Conservation (phyloP, 768 basidiomycete genomes). For the Suillus cothurnatus region DNA sequence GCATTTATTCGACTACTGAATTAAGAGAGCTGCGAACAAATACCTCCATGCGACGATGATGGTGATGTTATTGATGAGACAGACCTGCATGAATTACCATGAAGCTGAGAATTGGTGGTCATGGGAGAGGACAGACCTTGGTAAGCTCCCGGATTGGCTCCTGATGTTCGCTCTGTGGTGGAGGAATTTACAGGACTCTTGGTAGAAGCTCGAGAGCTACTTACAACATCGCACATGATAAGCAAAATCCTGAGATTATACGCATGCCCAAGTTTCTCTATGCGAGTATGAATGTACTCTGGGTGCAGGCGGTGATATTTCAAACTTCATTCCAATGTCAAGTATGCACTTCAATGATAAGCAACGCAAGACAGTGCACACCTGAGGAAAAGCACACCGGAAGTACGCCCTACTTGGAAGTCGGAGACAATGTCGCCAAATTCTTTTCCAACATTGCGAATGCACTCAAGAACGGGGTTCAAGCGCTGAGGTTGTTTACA, state of each 20-base stretch:
- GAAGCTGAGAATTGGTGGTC: conserved; percentile 7
- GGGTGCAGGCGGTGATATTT: conserved; percentile 97
- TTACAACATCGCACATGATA: conserved; percentile 88
- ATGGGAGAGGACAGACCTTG: conserved; percentile 50
- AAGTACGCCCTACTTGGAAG: conserved; percentile 94
- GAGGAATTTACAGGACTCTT: conserved; percentile 1
- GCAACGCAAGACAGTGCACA: conserved; percentile 25
- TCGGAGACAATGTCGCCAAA: conserved; percentile 93
- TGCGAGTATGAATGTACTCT: conserved; percentile 92
- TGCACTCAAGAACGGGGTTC: conserved; percentile 86
- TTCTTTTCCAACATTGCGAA: conserved; percentile 90
- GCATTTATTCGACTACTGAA: conserved; percentile 1
- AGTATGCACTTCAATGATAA: background rate
- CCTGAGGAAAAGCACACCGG: conserved; percentile 93
- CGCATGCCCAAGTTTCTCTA: conserved; percentile 79
- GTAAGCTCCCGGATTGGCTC: conserved; percentile 92
- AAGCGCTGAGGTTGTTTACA: conserved; percentile 53
- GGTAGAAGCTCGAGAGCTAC: conserved; percentile 30
- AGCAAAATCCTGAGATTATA: conserved; percentile 87
- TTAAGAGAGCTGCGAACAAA: conserved; percentile 23
- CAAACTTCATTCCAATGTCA: conserved; percentile 50
- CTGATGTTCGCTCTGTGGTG: conserved; percentile 80
- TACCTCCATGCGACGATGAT: conserved; percentile 92
- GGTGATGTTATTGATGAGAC: conserved; percentile 92
- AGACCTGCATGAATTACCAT: conserved; percentile 48